Conservation (phyloP, 495 filamentous ascomycete genomes). For the Neurospora sp. region DNA sequence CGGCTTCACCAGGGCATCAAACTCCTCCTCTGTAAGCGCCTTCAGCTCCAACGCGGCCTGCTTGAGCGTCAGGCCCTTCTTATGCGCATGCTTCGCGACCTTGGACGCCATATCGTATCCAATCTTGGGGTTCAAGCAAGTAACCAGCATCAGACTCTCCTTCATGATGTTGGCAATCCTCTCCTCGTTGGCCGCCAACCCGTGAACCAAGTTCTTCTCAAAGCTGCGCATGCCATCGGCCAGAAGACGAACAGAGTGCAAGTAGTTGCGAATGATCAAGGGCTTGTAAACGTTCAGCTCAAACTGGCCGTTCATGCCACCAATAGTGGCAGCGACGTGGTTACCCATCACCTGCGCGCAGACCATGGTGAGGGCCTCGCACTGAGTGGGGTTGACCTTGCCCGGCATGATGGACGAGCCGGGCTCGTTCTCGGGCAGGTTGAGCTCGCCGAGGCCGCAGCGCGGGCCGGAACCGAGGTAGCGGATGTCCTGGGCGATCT, state of each 20-base stretch:
- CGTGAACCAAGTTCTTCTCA: constrained; percentile 82
- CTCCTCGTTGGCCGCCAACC: constrained; percentile 85
- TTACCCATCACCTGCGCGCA: constrained; percentile 98
- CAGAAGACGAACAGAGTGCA: constrained; percentile 80
- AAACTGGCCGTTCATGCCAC: constrained; percentile 96
- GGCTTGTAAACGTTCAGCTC: constrained; percentile 99
- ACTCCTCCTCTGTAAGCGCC: constrained; percentile 81
- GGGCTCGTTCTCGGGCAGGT: constrained; percentile 94
- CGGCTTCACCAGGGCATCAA: constrained; percentile 82
- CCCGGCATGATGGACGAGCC: constrained; percentile 97
- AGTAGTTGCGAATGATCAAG: constrained; percentile 83
- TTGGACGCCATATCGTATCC: constrained; percentile 97
- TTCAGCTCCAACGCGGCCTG: constrained; percentile 88
- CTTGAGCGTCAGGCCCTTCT: constrained; percentile 92
- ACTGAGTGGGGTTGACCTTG: constrained; percentile 98
- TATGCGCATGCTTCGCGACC: constrained; percentile 98
- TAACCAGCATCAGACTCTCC: constrained; percentile 93
- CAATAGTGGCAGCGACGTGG: constrained; percentile 80
- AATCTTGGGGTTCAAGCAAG: constrained; percentile 96
- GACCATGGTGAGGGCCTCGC: constrained; percentile 95
- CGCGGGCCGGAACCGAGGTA: constrained; percentile 94
- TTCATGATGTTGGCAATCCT: constrained; percentile 80
- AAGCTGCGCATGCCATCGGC: constrained; percentile 91
- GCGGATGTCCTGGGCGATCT: constrained; percentile 96
- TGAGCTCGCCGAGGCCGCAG: constrained; percentile 88